Percentiles rank a stretch among this genome's conserved stretches.
Evolutionary conservation across 139 green algal genomes (phyloP).

Genomic region (Chlorella vulgaris): DNA sequence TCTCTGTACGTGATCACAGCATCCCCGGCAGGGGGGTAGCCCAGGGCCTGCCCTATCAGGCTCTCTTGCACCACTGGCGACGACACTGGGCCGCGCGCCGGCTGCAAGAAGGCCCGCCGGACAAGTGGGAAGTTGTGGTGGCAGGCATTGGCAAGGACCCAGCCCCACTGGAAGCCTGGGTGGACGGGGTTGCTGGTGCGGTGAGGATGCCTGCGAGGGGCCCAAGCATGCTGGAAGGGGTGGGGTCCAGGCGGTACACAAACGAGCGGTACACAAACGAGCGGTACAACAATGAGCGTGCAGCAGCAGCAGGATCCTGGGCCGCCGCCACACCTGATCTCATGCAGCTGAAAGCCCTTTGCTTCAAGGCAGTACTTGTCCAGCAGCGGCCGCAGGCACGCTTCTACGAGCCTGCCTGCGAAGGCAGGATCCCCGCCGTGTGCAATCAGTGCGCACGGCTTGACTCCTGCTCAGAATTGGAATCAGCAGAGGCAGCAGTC

Average conservation of each 20-base stretch:
- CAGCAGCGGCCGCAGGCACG: not conserved
- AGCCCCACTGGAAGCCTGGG: not conserved
- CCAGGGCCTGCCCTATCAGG: not conserved
- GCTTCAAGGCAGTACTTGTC: not conserved
- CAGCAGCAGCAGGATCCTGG: not conserved
- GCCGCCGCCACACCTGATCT: not conserved
- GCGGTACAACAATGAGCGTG: too few relatives aligned
- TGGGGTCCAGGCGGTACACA: too few relatives aligned
- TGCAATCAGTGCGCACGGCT: not conserved
- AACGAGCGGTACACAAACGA: too few relatives aligned
- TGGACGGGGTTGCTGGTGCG: not conserved
- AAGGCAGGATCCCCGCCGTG: not conserved
- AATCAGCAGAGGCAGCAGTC: too few relatives aligned
- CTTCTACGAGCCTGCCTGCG: not conserved
- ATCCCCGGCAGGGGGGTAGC: not conserved
- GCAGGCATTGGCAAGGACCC: not conserved
- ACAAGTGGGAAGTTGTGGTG: not conserved
- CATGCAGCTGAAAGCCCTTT: not conserved
- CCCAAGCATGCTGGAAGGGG: too few relatives aligned
- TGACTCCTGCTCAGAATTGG: not conserved
- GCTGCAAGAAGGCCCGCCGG: not conserved
- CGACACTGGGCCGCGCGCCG: not conserved
- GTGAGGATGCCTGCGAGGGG: not conserved
- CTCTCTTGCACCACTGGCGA: too few relatives aligned
- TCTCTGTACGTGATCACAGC: not conserved